Conservation (phyloP, 352 stramenopile genomes). For the Albugo laibachii region DNA sequence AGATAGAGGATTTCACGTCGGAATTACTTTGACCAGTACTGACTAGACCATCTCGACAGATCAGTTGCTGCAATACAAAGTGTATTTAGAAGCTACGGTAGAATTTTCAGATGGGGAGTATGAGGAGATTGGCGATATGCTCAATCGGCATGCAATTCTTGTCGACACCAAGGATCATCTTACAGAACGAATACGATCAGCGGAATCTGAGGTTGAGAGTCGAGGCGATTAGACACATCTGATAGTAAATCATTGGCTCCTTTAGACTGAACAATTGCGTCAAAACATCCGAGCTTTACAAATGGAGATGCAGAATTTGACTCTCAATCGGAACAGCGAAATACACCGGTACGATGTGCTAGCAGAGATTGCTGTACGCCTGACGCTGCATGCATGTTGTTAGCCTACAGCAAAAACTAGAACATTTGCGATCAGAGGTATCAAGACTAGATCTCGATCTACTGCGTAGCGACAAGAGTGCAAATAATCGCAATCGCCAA, state of each 20-base stretch:
- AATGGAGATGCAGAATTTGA: slow-evolving; percentile 63
- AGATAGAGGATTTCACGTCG: neutral
- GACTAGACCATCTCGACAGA: slow-evolving; percentile 9
- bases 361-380: too few species aligned
- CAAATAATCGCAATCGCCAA: slow-evolving; percentile 70
- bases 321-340: slow-evolving; percentile 70
- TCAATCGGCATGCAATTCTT: slow-evolving; percentile 71
- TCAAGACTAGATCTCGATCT: slow-evolving; percentile 68
- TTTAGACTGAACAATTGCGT: slow-evolving; percentile 42
- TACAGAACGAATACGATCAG: slow-evolving; percentile 36
- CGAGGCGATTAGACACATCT: slow-evolving; percentile 1
- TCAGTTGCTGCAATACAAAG: slow-evolving; percentile 63
- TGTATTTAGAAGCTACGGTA: slow-evolving; percentile 68
- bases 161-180: slow-evolving; percentile 79
- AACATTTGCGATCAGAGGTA: slow-evolving; percentile 48
- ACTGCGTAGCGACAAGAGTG: slow-evolving; percentile 46
- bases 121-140: slow-evolving; percentile 67
- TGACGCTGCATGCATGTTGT: neutral
- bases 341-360: slow-evolving; percentile 26
- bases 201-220: slow-evolving; percentile 32
- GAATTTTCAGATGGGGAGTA: slow-evolving; percentile 68
- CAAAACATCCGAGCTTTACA: slow-evolving; percentile 60
- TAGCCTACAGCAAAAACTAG: slow-evolving; percentile 59
- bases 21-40: neutral
- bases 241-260: neutral